phyloP scores from a whole-genome alignment of 805 yeast genomes.

The Suhomyces sp. region DNA sequence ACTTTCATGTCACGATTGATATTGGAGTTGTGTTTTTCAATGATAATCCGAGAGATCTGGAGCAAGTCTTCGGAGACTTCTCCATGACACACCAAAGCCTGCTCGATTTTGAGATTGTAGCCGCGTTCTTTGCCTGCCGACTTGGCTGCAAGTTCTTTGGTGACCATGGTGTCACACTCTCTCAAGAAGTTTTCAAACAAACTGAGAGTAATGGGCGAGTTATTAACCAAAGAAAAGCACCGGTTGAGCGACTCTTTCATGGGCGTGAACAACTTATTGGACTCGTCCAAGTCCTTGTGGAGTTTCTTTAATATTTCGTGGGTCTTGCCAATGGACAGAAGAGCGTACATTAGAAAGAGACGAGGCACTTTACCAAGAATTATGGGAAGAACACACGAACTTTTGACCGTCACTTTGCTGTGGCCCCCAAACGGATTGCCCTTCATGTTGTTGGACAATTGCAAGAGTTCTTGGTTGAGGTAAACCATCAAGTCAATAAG shows the following conservation, averaged over 20 bases:
- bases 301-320: constrained; percentile 55
- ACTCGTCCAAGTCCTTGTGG: constrained; percentile 47
- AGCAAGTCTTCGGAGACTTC: constrained; percentile 46
- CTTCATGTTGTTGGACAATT: constrained; percentile 30
- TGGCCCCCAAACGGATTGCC: constrained; percentile 15
- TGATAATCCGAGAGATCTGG: constrained; percentile 40
- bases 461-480: constrained; percentile 68
- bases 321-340: constrained; percentile 63
- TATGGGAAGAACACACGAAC: constrained; percentile 54
- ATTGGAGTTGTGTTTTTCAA: constrained; percentile 46
- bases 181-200: constrained; percentile 58
- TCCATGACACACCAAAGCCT: constrained; percentile 59
- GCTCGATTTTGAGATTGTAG: constrained; percentile 52
- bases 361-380: constrained; percentile 69
- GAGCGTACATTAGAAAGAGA: constrained; percentile 60
- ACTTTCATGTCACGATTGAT: constrained; percentile 46
- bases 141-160: constrained; percentile 25
- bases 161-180: constrained; percentile 48
- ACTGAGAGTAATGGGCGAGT: constrained; percentile 54
- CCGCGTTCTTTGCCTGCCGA: constrained; percentile 21
- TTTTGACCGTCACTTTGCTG: constrained; percentile 21
- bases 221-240: constrained; percentile 44
- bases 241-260: constrained; percentile 53
- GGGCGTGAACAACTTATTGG: constrained; percentile 43
- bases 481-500: constrained; percentile 72